Evolutionary conservation across 257 asterid species (phyloP).

Genomic region (Solanum lycopersicoides): DNA sequence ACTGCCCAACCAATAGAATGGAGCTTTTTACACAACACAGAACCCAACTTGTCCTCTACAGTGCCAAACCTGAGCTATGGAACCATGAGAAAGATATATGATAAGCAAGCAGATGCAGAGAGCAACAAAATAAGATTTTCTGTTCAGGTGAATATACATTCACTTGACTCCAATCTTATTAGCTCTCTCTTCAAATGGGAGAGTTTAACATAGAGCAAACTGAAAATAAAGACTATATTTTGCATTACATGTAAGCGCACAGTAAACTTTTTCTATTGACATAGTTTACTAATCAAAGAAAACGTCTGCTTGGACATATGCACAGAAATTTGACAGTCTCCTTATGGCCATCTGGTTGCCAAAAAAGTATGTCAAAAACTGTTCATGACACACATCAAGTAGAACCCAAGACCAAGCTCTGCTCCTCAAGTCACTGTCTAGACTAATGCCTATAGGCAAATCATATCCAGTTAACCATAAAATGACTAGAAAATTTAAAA

Average conservation of each 20-base stretch:
- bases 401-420: neutral
- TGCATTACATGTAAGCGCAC: neutral
- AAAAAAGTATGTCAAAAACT: neutral
- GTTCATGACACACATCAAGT: neutral
- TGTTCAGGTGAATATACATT: neutral
- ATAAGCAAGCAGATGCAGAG: slow-evolving; percentile 14
- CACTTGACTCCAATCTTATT: neutral
- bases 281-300: neutral
- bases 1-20: slow-evolving; percentile 73
- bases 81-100: slow-evolving; percentile 34
- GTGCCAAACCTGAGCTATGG: slow-evolving; percentile 98
- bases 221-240: neutral
- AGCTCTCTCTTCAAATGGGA: neutral
- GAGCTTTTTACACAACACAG: slow-evolving; percentile 47
- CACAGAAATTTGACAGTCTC: neutral
- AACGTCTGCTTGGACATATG: neutral
- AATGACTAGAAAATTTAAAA: neutral
- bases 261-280: neutral
- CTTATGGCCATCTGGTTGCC: neutral
- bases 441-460: neutral
- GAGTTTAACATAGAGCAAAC: neutral
- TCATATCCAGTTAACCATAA: neutral
- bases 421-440: neutral
- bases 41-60: slow-evolving; percentile 65
- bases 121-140: neutral